Conservation (phyloP, 352 stramenopile species). For the Thalassiosira livingstoniorum region DNA sequence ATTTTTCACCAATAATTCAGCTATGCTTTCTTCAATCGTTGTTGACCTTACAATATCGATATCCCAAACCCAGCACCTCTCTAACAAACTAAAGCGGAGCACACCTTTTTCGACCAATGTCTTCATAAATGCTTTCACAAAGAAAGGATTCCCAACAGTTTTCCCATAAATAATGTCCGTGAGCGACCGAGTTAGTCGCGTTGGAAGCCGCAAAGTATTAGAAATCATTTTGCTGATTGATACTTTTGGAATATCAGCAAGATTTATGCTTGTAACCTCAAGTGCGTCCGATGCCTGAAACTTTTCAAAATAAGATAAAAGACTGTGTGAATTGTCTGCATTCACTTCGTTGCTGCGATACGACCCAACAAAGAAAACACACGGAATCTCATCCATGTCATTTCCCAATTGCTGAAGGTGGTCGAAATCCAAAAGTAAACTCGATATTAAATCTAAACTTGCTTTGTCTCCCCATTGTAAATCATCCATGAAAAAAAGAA, state of each 20-base stretch:
- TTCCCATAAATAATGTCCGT: slow-evolving; percentile 26
- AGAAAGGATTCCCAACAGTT: slow-evolving; percentile 9
- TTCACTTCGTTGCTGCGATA: slow-evolving; percentile 41
- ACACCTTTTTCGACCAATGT: not conserved
- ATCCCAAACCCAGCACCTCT: slow-evolving; percentile 15
- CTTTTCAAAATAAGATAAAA: slow-evolving; percentile 16
- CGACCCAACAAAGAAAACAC: slow-evolving; percentile 31
- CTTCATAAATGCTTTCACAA: slow-evolving; percentile 9
- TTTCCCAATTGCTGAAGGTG: slow-evolving; percentile 19
- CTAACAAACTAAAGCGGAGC: slow-evolving; percentile 14
- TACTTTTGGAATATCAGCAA: slow-evolving; percentile 18
- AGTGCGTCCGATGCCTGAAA: slow-evolving; percentile 14
- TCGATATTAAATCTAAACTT: slow-evolving; percentile 23
- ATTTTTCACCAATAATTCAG: slow-evolving; percentile 13
- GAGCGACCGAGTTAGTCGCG: slow-evolving; percentile 20
- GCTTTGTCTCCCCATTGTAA: slow-evolving; percentile 33
- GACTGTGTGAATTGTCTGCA: slow-evolving; percentile 11
- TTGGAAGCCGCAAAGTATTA: slow-evolving; percentile 14
- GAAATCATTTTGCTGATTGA: slow-evolving; percentile 31
- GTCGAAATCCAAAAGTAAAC: slow-evolving; percentile 25
- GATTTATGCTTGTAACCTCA: slow-evolving; percentile 16
- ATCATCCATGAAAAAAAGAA: slow-evolving; percentile 26
- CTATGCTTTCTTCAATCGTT: slow-evolving; percentile 11
- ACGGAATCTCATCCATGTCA: not conserved
- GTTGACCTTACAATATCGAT: slow-evolving; percentile 8